Evolutionary conservation across 2,329 filamentous ascomycete species (phyloP).

Genomic region (Aspergillus sojae): DNA sequence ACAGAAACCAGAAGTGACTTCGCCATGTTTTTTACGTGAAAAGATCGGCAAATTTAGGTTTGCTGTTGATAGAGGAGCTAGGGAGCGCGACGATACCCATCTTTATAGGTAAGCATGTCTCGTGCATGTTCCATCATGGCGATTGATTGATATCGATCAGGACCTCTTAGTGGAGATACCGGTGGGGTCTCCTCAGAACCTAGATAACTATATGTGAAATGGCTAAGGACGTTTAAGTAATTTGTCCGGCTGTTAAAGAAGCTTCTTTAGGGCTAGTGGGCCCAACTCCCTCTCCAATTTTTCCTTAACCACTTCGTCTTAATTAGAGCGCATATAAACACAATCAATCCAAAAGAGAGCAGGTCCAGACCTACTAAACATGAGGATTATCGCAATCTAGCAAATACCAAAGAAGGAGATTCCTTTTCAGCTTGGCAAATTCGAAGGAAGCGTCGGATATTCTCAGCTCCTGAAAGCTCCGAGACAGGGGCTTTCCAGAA

Average conservation of each 20-base stretch:
- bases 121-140: background rate
- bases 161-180: constrained; percentile 10
- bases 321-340: background rate
- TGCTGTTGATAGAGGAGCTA: background rate
- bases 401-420: background rate
- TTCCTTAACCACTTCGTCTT: background rate
- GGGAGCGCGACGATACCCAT: background rate
- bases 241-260: background rate
- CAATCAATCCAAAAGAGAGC: background rate
- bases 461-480: background rate
- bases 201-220: constrained; percentile 12
- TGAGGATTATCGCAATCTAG: background rate
- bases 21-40: background rate
- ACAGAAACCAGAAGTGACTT: constrained; percentile 14
- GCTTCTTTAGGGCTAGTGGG: background rate
- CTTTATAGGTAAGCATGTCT: background rate
- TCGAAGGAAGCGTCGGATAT: background rate
- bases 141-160: constrained; percentile 7
- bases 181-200: background rate
- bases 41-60: background rate
- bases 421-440: background rate
- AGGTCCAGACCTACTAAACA: background rate
- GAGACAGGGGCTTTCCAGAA: background rate
- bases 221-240: background rate
- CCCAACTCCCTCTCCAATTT: background rate